phyloP scores from a whole-genome alignment of 768 basidiomycete species.

The Gelatoporia subvermispora region DNA sequence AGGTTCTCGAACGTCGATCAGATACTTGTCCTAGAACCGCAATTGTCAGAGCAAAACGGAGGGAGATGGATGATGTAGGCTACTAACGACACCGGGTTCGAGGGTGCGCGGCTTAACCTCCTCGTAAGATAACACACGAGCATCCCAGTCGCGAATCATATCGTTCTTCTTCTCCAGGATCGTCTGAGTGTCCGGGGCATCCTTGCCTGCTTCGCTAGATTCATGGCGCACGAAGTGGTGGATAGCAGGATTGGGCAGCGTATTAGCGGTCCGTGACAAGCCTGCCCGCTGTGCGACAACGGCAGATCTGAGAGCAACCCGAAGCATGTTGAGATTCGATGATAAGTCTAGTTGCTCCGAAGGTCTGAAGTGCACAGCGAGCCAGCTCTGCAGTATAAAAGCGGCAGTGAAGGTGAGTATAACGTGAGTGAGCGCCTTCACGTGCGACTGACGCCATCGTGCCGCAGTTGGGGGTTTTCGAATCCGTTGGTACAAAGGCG shows the following conservation, averaged over 20 bases:
- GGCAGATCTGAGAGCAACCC: constrained; percentile 12
- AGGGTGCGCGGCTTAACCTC: constrained; percentile 76
- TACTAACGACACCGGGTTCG: constrained; percentile 61
- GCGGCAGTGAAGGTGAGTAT: too few relatives aligned
- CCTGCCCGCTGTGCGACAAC: neutral
- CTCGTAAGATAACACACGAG: constrained; percentile 68
- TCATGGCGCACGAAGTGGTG: constrained; percentile 4
- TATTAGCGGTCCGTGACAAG: neutral
- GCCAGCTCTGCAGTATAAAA: too few relatives aligned
- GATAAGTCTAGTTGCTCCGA: neutral
- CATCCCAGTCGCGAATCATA: constrained; percentile 70
- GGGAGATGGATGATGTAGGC: constrained; percentile 7
- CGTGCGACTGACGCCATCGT: too few relatives aligned
- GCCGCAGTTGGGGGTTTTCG: too few relatives aligned
- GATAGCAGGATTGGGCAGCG: neutral
- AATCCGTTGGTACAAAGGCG: too few relatives aligned
- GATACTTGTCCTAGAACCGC: constrained; percentile 52
- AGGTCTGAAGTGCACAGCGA: neutral
- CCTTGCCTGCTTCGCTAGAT: constrained; percentile 1
- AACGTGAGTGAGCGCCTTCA: too few relatives aligned
- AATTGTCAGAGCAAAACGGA: neutral
- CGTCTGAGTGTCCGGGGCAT: constrained; percentile 1
- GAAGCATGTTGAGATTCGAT: constrained; percentile 11
- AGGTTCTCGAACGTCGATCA: constrained; percentile 91
- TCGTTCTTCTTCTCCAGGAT: constrained; percentile 34